These are phyloP conservation scores for Pichia sporocuriosa DNA, from an alignment of 805 yeast genomes.

Conservation along the genomic window DNA sequence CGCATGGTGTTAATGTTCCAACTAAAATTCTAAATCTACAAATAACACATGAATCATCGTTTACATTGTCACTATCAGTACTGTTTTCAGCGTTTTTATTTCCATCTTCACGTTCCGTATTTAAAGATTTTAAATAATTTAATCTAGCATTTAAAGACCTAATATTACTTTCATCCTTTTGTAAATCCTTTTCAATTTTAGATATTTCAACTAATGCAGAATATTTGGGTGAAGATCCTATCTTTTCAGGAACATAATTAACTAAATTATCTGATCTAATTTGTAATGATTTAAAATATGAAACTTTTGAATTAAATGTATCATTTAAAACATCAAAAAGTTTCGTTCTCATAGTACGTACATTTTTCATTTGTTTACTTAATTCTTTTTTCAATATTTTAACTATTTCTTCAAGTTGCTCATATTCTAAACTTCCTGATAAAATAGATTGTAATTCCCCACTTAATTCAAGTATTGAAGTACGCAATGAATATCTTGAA, in stretches of 20 bases:
- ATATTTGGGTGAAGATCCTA: constrained; percentile 16
- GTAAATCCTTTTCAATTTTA: constrained; percentile 12
- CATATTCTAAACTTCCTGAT: constrained; percentile 2
- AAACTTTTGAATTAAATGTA: constrained; percentile 72
- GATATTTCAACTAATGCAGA: constrained; percentile 18
- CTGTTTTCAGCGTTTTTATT: constrained; percentile 24
- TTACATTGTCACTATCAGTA: constrained; percentile 18
- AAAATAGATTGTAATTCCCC: constrained; percentile 13
- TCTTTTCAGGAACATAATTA: constrained; percentile 33
- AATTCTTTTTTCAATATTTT: constrained; percentile 27
- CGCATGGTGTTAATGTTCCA: constrained; percentile 85
- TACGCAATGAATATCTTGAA: constrained; percentile 23
- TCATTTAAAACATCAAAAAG: constrained; percentile 47
- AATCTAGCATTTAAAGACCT: constrained; percentile 32
- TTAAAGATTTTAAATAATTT: constrained; percentile 42
- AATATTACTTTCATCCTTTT: constrained; percentile 12
- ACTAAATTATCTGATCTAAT: constrained; percentile 77
- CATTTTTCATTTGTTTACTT: constrained; percentile 38
- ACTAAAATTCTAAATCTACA: constrained; percentile 64
- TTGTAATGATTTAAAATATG: constrained; percentile 80
- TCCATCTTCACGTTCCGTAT: constrained; percentile 10
- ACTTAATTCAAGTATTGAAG: constrained; percentile 19
- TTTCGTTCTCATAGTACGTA: constrained; percentile 38
- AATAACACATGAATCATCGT: constrained; percentile 59
- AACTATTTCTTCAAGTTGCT: constrained; percentile 2